Conservation (phyloP, 805 yeast species). For the Candida morakotiae region DNA sequence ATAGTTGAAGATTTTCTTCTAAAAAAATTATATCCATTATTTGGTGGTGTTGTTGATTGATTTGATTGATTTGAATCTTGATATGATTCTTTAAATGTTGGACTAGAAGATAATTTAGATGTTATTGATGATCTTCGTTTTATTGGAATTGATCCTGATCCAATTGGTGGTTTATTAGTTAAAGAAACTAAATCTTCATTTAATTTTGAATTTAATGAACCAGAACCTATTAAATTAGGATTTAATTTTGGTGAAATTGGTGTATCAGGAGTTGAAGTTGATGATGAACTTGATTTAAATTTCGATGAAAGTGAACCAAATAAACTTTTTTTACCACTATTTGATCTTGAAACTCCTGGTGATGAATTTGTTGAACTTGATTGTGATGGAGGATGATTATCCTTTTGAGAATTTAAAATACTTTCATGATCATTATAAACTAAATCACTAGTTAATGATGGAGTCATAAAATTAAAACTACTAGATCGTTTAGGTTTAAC, state of each 20-base stretch:
- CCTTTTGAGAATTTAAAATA: conserved; percentile 6
- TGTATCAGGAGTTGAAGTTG: conserved; percentile 2
- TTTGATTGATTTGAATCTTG: conserved; percentile 5
- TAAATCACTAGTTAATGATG: conserved; percentile 5
- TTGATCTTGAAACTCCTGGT: conserved; percentile 14
- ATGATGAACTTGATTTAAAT: conserved; percentile 21
- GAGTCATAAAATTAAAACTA: conserved; percentile 10
- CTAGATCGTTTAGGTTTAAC: conserved; percentile 9
- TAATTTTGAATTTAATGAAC: conserved; percentile 2
- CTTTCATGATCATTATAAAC: conserved; percentile 5
- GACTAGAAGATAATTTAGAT: conserved; percentile 6
- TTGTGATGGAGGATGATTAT: conserved; percentile 14
- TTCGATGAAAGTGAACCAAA: conserved; percentile 39
- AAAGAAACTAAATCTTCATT: conserved; percentile 17
- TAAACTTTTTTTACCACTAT: conserved; percentile 18
- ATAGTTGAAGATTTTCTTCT: conserved; percentile 14
- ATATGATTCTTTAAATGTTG: conserved; percentile 7
- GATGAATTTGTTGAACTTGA: conserved; percentile 7
- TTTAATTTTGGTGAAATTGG: conserved; percentile 9
- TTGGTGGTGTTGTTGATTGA: background rate
- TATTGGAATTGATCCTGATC: conserved; percentile 13
- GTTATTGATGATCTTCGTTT: conserved; percentile 9
- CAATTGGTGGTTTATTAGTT: conserved; percentile 24
- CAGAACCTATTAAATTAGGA: conserved; percentile 9
- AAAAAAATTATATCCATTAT: conserved; percentile 6